phyloP scores from a whole-genome alignment of 2,329 filamentous ascomycete genomes.

The Xylaria sp. region DNA sequence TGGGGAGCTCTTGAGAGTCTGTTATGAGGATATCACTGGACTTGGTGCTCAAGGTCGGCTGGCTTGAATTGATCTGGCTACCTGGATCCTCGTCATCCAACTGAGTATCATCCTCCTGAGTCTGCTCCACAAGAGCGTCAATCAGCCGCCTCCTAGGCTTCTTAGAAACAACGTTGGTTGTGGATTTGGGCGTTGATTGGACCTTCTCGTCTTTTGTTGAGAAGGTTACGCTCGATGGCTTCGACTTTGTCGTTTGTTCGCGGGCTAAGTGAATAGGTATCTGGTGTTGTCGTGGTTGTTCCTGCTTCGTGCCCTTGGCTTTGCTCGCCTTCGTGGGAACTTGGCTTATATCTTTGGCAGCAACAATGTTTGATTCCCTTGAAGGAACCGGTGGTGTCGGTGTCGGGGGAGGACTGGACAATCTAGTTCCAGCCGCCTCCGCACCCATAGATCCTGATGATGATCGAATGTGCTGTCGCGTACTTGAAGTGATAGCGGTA shows the following conservation, averaged over 20 bases:
- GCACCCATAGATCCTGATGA: constrained; percentile 29
- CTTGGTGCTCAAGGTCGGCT: constrained; percentile 24
- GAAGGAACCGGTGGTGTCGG: constrained; percentile 26
- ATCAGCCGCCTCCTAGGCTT: constrained; percentile 36
- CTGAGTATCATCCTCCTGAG: constrained; percentile 22
- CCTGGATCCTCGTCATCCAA: constrained; percentile 20
- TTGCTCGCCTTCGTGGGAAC: constrained; percentile 1
- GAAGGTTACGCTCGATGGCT: constrained; percentile 9
- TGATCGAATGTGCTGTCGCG: constrained; percentile 18
- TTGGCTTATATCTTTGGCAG: constrained; percentile 1
- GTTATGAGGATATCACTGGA: constrained; percentile 23
- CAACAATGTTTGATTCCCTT: constrained; percentile 2
- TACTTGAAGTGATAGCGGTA: constrained; percentile 7
- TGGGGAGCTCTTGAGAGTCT: constrained; percentile 26
- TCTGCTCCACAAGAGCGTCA: constrained; percentile 36
- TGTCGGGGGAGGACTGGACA: constrained; percentile 38
- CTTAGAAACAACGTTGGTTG: constrained; percentile 16
- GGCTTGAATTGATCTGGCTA: constrained; percentile 22
- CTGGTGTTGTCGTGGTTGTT: constrained; percentile 23
- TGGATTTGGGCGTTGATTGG: constrained; percentile 6
- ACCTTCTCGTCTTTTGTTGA: constrained; percentile 12
- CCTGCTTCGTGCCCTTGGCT: constrained; percentile 10
- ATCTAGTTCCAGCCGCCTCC: constrained; percentile 21
- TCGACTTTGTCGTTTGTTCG: constrained; percentile 15
- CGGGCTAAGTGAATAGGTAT: constrained; percentile 36